These are phyloP conservation scores for Plantago rigida DNA, from an alignment of 305 asterid genomes.

Conservation along the genomic window DNA sequence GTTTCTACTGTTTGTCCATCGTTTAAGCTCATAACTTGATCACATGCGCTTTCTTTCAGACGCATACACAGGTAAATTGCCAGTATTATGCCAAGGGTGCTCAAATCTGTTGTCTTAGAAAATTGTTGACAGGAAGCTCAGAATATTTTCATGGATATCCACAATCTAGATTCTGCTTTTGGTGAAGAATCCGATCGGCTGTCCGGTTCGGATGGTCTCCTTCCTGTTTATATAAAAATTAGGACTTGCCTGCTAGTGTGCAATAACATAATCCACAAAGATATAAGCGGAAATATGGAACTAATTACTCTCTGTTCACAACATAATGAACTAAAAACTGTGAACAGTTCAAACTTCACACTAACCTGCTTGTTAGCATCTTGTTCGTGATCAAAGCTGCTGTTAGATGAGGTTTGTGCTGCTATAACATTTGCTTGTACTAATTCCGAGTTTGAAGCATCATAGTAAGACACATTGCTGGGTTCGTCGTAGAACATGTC, in stretches of 20 bases:
- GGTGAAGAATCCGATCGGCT: slow-evolving; percentile 43
- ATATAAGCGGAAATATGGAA: background rate
- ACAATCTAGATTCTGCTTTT: slow-evolving; percentile 32
- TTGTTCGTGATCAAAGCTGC: slow-evolving; percentile 36
- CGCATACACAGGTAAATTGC: too few species aligned
- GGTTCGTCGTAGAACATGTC: slow-evolving; percentile 49
- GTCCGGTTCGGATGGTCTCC: slow-evolving; percentile 32
- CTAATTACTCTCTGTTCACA: slow-evolving; percentile 4
- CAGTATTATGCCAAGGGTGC: too few species aligned
- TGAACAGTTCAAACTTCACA: slow-evolving; percentile 13
- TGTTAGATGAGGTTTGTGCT: slow-evolving; percentile 30
- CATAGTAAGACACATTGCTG: slow-evolving; percentile 33
- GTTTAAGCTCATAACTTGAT: too few species aligned
- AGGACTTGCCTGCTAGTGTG: slow-evolving; percentile 13
- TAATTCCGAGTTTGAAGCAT: slow-evolving; percentile 28
- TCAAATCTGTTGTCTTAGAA: slow-evolving; percentile 12
- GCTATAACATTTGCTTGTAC: slow-evolving; percentile 35
- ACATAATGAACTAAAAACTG: slow-evolving; percentile 18
- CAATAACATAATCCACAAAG: slow-evolving; percentile 9
- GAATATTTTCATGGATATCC: slow-evolving; percentile 31
- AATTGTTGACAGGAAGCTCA: slow-evolving; percentile 41
- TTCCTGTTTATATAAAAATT: slow-evolving; percentile 34
- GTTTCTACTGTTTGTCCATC: too few species aligned
- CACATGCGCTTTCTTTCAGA: too few species aligned
- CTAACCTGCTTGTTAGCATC: slow-evolving; percentile 44